Percentiles rank a stretch among this genome's conserved stretches.
Conservation (phyloP, 2,329 filamentous ascomycete genomes). For the Aureobasidium sp. region DNA sequence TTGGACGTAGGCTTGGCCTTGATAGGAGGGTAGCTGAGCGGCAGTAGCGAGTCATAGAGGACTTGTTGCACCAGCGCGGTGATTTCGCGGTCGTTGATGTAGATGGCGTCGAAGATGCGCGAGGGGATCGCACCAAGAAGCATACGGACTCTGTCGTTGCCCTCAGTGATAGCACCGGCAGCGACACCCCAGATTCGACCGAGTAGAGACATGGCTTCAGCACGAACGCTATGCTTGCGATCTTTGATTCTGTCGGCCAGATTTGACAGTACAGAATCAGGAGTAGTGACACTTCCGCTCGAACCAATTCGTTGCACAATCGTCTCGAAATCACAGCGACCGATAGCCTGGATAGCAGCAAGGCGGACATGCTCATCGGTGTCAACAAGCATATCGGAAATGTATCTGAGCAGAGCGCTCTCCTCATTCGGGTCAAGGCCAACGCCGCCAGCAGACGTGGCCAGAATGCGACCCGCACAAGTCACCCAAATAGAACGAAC, state of each 20-base stretch:
- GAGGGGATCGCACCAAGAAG: constrained; percentile 78
- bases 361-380: constrained; percentile 85
- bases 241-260: constrained; percentile 87
- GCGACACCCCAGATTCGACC: constrained; percentile 92
- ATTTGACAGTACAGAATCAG: constrained; percentile 71
- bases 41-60: constrained; percentile 81
- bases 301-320: constrained; percentile 75
- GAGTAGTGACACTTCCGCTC: constrained; percentile 65
- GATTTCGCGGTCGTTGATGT: constrained; percentile 81
- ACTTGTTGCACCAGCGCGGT: constrained; percentile 79
- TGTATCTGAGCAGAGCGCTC: constrained; percentile 57
- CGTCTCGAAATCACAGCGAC: constrained; percentile 71
- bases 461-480: constrained; percentile 74
- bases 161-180: constrained; percentile 74
- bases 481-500: constrained; percentile 85
- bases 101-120: constrained; percentile 78
- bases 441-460: constrained; percentile 86
- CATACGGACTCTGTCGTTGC: constrained; percentile 66
- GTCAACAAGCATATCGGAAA: constrained; percentile 78
- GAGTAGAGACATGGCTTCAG: constrained; percentile 78
- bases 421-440: constrained; percentile 82
- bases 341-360: constrained; percentile 79
- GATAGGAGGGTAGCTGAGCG: constrained; percentile 74
- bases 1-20: constrained; percentile 44
- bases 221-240: constrained; percentile 70